Conservation (phyloP, 2,329 filamentous ascomycete genomes). For the Harringtonia lauricola region DNA sequence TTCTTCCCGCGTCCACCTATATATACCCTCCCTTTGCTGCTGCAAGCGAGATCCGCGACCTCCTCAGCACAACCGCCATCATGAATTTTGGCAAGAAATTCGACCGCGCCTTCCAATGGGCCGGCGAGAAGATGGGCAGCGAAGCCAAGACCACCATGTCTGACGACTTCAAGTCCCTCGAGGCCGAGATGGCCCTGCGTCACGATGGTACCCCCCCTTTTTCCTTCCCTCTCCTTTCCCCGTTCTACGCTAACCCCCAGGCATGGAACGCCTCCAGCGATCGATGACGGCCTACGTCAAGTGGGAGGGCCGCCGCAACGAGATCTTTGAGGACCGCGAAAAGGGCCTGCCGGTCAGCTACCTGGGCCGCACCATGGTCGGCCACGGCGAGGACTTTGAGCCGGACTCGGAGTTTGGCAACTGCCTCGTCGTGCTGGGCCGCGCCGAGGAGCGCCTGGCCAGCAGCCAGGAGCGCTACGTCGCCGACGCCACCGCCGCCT, state of each 20-base stretch:
- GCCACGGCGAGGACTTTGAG: slow-evolving; percentile 88
- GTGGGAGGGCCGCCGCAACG: slow-evolving; percentile 72
- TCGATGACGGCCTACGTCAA: slow-evolving; percentile 83
- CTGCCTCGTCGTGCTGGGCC: slow-evolving; percentile 69
- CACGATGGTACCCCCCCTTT: slow-evolving; percentile 57
- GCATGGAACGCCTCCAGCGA: slow-evolving; percentile 80
- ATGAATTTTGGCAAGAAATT: slow-evolving; percentile 71
- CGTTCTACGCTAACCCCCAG: slow-evolving; percentile 20
- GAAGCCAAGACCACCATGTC: slow-evolving; percentile 79
- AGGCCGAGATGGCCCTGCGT: slow-evolving; percentile 80
- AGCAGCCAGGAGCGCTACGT: slow-evolving; percentile 78
- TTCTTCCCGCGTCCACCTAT: too few relatives aligned
- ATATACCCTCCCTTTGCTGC: not conserved
- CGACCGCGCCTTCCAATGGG: slow-evolving; percentile 95
- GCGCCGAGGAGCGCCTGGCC: slow-evolving; percentile 79
- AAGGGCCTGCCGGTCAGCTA: slow-evolving; percentile 71
- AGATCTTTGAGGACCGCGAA: slow-evolving; percentile 72
- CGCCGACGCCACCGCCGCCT: slow-evolving; percentile 64
- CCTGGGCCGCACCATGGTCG: slow-evolving; percentile 75
- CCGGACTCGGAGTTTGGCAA: slow-evolving; percentile 83
- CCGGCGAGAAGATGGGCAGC: slow-evolving; percentile 88
- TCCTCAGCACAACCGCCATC: slow-evolving; percentile 10
- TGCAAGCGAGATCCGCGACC: too few relatives aligned
- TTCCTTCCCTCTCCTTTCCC: not conserved
- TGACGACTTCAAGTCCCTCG: slow-evolving; percentile 83